Percentiles rank a stretch among this genome's conserved stretches.
Conservation (phyloP, 106 monocot genomes). For the Acanthochlamys bracteata region DNA sequence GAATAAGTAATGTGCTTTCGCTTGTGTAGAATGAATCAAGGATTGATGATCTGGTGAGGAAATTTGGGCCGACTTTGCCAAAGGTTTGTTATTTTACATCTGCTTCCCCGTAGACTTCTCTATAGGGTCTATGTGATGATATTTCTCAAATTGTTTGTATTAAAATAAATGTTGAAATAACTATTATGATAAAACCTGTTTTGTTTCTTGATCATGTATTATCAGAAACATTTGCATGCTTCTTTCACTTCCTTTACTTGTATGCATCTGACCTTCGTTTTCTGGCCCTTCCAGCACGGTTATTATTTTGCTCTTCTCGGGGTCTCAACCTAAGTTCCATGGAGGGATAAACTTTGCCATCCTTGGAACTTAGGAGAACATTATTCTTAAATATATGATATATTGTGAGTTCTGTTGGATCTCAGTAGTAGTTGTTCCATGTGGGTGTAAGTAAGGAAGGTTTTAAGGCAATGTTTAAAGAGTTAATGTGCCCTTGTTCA, state of each 20-base stretch:
- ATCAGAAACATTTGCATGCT: not conserved
- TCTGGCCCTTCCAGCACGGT: not conserved
- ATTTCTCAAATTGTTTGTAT: not conserved
- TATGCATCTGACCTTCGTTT: not conserved
- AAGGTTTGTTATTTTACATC: not conserved
- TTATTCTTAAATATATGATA: too few relatives aligned
- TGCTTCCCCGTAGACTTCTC: too few relatives aligned
- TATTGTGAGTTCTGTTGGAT: too few relatives aligned
- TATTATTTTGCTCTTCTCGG: too few relatives aligned
- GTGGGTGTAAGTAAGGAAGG: too few relatives aligned
- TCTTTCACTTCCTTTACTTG: not conserved
- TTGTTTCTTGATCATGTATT: not conserved
- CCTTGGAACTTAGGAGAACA: too few relatives aligned
- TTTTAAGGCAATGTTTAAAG: too few relatives aligned
- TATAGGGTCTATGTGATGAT: not conserved
- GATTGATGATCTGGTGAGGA: constrained; percentile 6
- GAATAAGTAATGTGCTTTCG: not conserved
- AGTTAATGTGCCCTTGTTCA: too few relatives aligned
- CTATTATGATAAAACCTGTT: not conserved
- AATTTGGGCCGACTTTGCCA: constrained; percentile 1
- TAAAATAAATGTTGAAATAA: not conserved
- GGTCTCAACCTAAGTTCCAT: too few relatives aligned
- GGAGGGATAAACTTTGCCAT: too few relatives aligned
- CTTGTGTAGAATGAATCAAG: not conserved
- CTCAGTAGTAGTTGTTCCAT: too few relatives aligned